Conservation (phyloP, 2,329 filamentous ascomycete species). For the Fusarium stilboides region DNA sequence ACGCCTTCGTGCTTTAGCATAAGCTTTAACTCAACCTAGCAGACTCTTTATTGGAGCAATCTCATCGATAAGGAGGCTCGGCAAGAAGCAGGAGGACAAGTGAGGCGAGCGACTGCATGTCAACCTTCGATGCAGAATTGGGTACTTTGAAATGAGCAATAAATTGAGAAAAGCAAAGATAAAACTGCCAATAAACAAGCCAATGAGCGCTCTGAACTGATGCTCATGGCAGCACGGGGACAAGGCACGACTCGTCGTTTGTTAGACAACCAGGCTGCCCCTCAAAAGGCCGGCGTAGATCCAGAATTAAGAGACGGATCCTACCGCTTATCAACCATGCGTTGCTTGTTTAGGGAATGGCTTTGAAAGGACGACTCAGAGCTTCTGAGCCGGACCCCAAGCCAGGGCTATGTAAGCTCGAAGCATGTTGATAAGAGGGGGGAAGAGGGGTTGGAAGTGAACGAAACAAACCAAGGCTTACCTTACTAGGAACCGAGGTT, state of each 20-base stretch:
- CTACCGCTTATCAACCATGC: constrained; percentile 8
- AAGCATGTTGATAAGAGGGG: constrained; percentile 21
- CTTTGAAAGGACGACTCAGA: constrained; percentile 1
- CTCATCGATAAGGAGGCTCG: constrained; percentile 36
- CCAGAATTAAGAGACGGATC: constrained; percentile 32
- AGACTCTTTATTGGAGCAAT: constrained; percentile 28
- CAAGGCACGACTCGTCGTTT: constrained; percentile 32
- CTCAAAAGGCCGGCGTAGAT: constrained; percentile 39
- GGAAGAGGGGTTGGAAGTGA: neutral
- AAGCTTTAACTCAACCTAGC: constrained; percentile 25
- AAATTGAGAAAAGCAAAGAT: constrained; percentile 1
- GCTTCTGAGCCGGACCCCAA: constrained; percentile 4
- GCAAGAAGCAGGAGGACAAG: constrained; percentile 16
- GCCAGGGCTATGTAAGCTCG: constrained; percentile 13
- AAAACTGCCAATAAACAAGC: constrained; percentile 25
- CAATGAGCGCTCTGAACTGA: constrained; percentile 33
- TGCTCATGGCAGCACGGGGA: constrained; percentile 44
- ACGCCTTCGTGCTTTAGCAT: constrained; percentile 28
- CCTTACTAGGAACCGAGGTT: constrained; percentile 8
- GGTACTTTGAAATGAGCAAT: neutral
- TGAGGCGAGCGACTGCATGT: constrained; percentile 34
- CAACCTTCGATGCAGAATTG: constrained; percentile 25
- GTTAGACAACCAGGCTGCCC: constrained; percentile 28
- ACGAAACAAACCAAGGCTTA: constrained; percentile 23
- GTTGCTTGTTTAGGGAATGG: neutral